Base-by-base conservation (phyloP, 2,329 filamentous ascomycete genomes). In the Aspergillus texensis region DNA sequence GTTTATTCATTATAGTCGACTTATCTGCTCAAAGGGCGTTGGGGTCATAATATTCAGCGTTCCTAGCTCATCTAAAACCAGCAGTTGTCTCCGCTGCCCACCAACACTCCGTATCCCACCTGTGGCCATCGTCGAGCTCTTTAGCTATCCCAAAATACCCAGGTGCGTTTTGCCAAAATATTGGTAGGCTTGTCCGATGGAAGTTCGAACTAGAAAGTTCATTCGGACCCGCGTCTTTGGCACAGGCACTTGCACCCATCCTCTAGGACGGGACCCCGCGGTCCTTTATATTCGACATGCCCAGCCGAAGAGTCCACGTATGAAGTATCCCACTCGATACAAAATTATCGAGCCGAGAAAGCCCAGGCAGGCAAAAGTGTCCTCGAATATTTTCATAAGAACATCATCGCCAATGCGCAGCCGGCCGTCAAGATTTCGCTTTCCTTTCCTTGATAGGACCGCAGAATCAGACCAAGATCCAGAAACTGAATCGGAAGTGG, bases 171-270 rank as follows among this genome's bases (percentile, higher is more conserved):
- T 26, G 58, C 68, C 60, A 61, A 69, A 28, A 60, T 46, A 41
- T 64, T 53, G 43, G 65, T 52, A 68, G 24, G 50, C 68, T 48
- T 65, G 63, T 59, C 57, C 62, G 53, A 65, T 67, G 54, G 66
- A 71, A 61, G 59, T 67, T 39, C 69, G 68, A 58, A 71, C 58
- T 43, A 71, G 62, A 65, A 66, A 66, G 53, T 58, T 67, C 16
- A 67, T 68, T 53, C 66, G 63, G 59, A 62, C 60, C 41, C 67
- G 66, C 54, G 26, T 65, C 43, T 63, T 67, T 46, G 59, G 64
- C 24, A 55, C 46, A 28, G 54, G 59, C 28, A 56, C 66, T 56
- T 66, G 62, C 64, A 62, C 48, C 30, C 62, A 62, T 24, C 62
- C 64, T 34, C 58, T 62, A 41, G 21, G 65, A 16, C 60, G 67